Evolutionary conservation across 345 rosid species (phyloP).

Genomic region (Fremontodendron californicum): DNA sequence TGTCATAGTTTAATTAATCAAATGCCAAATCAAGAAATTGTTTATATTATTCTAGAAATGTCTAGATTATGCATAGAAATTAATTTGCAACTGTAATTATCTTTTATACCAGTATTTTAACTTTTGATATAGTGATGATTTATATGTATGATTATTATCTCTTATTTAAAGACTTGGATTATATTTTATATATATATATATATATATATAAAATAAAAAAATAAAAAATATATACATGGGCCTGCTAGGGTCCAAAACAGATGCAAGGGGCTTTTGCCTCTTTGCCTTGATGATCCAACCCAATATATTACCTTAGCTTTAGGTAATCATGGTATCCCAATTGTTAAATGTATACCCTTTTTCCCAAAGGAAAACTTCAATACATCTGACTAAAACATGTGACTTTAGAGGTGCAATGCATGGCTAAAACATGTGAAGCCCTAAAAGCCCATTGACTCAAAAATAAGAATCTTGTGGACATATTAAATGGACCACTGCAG

Average conservation of each 20-base stretch:
- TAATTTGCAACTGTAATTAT: background rate
- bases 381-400: conserved; percentile 7
- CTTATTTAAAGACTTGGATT: too few species aligned
- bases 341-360: too few species aligned
- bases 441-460: conserved; percentile 3
- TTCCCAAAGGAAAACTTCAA: background rate
- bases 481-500: conserved; percentile 6
- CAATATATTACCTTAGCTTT: background rate
- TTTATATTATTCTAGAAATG: background rate
- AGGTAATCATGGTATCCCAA: too few species aligned
- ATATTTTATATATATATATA: too few species aligned
- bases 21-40: background rate
- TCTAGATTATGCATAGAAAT: background rate
- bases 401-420: background rate
- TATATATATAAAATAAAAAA: too few species aligned
- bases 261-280: background rate
- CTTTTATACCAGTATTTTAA: background rate
- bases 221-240: background rate
- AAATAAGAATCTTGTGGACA: conserved; percentile 14
- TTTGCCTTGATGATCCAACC: background rate
- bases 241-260: background rate
- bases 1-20: background rate
- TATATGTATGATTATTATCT: too few species aligned
- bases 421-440: conserved; percentile 23
- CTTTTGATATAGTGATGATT: background rate